phyloP scores from a whole-genome alignment of 2,329 filamentous ascomycete genomes.

The Coniochaeta hoffmannii region DNA sequence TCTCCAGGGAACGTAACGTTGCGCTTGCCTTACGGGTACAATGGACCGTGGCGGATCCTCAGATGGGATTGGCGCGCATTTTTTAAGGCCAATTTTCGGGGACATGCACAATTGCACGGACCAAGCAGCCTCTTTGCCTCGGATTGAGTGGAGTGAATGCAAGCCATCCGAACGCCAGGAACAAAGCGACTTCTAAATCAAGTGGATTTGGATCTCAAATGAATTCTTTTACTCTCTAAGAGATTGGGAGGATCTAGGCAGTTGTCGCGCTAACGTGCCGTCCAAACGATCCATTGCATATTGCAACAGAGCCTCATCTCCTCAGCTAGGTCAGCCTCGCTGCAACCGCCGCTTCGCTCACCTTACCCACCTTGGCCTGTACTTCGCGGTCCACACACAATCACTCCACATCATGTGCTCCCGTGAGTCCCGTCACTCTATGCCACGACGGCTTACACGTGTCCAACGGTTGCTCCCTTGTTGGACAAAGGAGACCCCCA shows the following conservation, averaged over 20 bases:
- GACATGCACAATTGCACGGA: background rate
- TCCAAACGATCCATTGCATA: background rate
- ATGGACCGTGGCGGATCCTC: background rate
- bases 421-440: background rate
- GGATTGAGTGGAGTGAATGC: background rate
- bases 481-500: background rate
- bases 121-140: background rate
- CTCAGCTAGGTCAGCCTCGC: background rate
- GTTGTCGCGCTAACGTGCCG: background rate
- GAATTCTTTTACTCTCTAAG: background rate
- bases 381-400: background rate
- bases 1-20: conserved; percentile 15
- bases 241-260: background rate
- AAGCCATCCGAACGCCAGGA: background rate
- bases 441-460: background rate
- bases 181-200: background rate
- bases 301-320: background rate
- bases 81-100: background rate
- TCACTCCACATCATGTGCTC: background rate
- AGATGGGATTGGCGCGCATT: background rate
- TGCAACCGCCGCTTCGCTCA: background rate
- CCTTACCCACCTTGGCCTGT: background rate
- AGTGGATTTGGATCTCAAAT: background rate
- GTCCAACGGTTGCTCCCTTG: background rate
- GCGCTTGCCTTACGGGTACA: conserved; percentile 6